Percentiles rank a stretch among this genome's conserved stretches.
These are phyloP conservation scores for Fusarium sp. DNA, from an alignment of 2,329 filamentous ascomycete genomes.

Conservation along the genomic window DNA sequence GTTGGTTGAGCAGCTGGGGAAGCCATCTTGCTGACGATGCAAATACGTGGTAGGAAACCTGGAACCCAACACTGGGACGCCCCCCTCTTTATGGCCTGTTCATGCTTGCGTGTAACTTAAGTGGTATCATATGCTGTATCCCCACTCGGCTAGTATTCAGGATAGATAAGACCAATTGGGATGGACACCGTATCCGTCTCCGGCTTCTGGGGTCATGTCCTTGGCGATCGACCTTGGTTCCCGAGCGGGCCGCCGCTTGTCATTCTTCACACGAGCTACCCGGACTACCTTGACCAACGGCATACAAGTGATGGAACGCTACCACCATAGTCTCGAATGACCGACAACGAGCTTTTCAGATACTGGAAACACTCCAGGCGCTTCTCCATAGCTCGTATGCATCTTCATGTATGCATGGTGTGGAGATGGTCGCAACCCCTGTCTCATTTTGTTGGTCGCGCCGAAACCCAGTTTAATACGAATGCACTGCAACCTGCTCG, in stretches of 20 bases:
- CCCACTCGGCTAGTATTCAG: conserved; percentile 4
- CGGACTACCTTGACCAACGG: not conserved
- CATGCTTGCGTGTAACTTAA: not conserved
- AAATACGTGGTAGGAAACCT: too few species aligned
- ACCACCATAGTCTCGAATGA: not conserved
- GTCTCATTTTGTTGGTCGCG: not conserved
- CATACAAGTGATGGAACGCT: not conserved
- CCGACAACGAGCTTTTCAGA: fast-evolving
- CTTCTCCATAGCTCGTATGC: not conserved
- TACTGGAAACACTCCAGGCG: too few species aligned
- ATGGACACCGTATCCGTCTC: not conserved
- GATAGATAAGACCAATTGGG: not conserved
- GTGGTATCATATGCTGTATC: not conserved
- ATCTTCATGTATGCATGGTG: not conserved
- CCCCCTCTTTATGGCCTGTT: conserved; percentile 12
- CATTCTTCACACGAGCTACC: not conserved
- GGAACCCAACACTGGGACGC: not conserved
- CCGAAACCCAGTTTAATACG: not conserved
- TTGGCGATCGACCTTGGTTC: not conserved
- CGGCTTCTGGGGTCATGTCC: not conserved
- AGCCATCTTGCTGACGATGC: not conserved
- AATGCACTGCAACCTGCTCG: not conserved
- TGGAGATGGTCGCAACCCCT: not conserved
- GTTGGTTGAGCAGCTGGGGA: not conserved
- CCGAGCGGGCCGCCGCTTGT: not conserved